Base-by-base conservation (phyloP, 192 early-diverging fungal genomes). In the Lobosporangium transversale region DNA sequence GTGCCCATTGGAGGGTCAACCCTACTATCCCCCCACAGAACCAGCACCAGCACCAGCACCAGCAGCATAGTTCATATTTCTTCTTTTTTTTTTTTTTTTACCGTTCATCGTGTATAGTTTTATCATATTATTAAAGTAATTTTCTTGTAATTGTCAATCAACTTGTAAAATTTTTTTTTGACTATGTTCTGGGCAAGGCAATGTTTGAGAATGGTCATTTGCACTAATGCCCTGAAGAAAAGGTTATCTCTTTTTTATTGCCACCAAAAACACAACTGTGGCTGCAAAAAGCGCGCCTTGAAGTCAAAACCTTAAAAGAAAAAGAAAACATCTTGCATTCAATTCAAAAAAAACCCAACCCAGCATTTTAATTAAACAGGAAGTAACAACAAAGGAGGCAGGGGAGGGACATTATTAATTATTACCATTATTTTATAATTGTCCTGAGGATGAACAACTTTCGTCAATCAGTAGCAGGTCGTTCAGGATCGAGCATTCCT, bases 361-460 rank as follows among this genome's bases (percentile, higher is more conserved):
- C 5, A 6, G 17, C 40, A 42, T 17, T 10, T 6, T 21, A 48
- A 5, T 48, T n/a, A 49, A 23, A 49, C 5, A n/a, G n/a, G 18
- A 49, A 49, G 47, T 7, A 5, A 49, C 6, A 49, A 49, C 8
- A 49, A 49, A 49, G 21, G 21, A n/a, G 20, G 6, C 7, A 7
- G 21, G 47, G 21, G 20, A 23, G 21, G 21, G 47, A n/a, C 14
- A n/a, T 7, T 6, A 49, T 14, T 49, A n/a, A 52, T 10, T 27
- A 18, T 24, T 24, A 35, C 30, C 24, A 8, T 36, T n/a, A n/a
- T n/a, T n/a, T n/a, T n/a, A n/a, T n/a, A n/a, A n/a, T n/a, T n/a
- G n/a, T n/a, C n/a, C n/a, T n/a, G n/a, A n/a, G n/a, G n/a, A 70
- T 70, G 51, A 62, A 49, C 52, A 73, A 58, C 69, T 61, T 63